These are phyloP conservation scores for Syzygium grande DNA, from an alignment of 345 rosid species.

Conservation along the genomic window DNA sequence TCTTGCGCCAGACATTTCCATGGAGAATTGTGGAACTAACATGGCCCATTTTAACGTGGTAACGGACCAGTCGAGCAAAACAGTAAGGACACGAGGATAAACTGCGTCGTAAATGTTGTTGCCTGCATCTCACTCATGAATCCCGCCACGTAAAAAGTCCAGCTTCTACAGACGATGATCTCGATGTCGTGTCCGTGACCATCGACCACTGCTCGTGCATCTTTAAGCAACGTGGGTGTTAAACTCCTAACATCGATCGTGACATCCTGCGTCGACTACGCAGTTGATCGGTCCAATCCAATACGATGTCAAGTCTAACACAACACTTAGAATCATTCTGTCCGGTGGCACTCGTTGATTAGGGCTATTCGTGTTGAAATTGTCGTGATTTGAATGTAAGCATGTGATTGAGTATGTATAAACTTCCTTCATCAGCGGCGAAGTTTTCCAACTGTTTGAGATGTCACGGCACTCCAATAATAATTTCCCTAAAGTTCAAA, in stretches of 20 bases:
- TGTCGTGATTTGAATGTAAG: neutral
- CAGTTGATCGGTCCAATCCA: no score
- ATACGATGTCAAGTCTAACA: neutral
- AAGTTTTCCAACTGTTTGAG: neutral
- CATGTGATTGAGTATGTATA: neutral
- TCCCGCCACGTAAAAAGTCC: neutral
- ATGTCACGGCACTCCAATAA: neutral
- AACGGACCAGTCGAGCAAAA: neutral
- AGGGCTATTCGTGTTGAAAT: neutral
- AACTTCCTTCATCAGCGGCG: neutral
- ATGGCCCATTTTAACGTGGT: neutral
- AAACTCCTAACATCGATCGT: accelerated
- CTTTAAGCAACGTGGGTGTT: neutral
- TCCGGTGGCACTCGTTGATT: neutral
- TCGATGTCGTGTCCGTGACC: neutral
- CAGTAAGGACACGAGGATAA: neutral
- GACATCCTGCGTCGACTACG: neutral
- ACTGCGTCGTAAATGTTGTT: neutral
- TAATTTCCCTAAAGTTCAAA: neutral
- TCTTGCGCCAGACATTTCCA: neutral
- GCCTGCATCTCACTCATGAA: no score
- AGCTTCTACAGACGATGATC: neutral
- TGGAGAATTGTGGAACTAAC: neutral
- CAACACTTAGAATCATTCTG: neutral
- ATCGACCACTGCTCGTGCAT: neutral